phyloP scores from a whole-genome alignment of 768 basidiomycete genomes.

The Amanita exitialis region DNA sequence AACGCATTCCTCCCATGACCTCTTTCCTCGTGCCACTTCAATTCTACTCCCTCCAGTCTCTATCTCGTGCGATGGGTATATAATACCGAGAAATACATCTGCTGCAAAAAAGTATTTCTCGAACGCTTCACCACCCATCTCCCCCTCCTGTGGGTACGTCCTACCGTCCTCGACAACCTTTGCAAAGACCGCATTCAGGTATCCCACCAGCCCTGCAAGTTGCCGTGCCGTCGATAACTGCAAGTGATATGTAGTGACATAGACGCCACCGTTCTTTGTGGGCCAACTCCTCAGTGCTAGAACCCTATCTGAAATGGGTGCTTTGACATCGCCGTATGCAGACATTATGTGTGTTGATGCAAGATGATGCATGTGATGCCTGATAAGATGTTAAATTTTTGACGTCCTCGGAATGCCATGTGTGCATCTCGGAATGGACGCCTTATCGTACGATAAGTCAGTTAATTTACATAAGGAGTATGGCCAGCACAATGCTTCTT shows the following conservation, averaged over 20 bases:
- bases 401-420: neutral
- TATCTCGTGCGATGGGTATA: slow-evolving; percentile 14
- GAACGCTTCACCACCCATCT: slow-evolving; percentile 44
- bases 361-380: neutral
- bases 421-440: no score
- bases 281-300: slow-evolving; percentile 42
- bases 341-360: slow-evolving; percentile 33
- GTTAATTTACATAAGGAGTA: neutral
- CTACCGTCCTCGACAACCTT: slow-evolving; percentile 63
- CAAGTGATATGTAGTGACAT: slow-evolving; percentile 44
- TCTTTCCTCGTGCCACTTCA: slow-evolving; percentile 24
- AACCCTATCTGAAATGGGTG: slow-evolving; percentile 12
- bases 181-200: slow-evolving; percentile 55
- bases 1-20: slow-evolving; percentile 59
- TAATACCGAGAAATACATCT: slow-evolving; percentile 65
- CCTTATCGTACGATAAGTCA: no score
- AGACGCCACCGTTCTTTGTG: slow-evolving; percentile 1
- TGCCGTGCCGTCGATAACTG: slow-evolving; percentile 28
- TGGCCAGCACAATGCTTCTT: no score
- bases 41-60: slow-evolving; percentile 8
- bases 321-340: slow-evolving; percentile 60
- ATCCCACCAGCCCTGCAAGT: slow-evolving; percentile 43
- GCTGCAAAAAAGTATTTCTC: slow-evolving; percentile 68
- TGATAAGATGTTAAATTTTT: neutral
- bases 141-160: slow-evolving; percentile 81